Evolutionary conservation across 2,329 filamentous ascomycete genomes (phyloP), one percentile per base, ranked within the genome.

Genomic region (Arachnopeziza araneosa): DNA sequence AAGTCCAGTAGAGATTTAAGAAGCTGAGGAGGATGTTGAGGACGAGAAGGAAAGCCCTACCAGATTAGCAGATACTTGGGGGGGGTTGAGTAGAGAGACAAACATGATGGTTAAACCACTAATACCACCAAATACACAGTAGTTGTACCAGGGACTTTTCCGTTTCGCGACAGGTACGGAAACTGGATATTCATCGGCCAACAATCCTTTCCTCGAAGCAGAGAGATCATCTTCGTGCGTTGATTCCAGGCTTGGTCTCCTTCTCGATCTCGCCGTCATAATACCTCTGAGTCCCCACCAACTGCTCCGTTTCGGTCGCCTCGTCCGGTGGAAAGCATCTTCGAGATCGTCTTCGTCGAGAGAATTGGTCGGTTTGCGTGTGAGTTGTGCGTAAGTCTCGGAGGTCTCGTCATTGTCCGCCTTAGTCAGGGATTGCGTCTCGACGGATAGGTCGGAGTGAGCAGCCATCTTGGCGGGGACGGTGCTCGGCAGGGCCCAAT

Each of bases 91-190:
- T 22, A 22, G 24, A 6, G 21, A 24, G 55, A 72, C 74, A 62
- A 68, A 77, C 75, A 76, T 56, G 19, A 77, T 64, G 10, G 66
- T 67, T 30, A 74, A 68, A 7, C 71, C 71, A 67, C 72, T 73
- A 55, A 76, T 71, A 21, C 72, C 72, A 36, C 74, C 69, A 58
- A 73, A 75, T 14, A 74, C 68, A 9, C 72, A 65, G 63, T 71
- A 73, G 65, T 67, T 70, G 30, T 62, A 65, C 50, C 67, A 67
- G 24, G 50, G 60, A 30, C 63, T 63, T 50, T 54, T 64, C 54
- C 51, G 60, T 55, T 55, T 61, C 30, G 53, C 52, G 12, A n/a
- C 19, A n/a, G 52, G 24, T n/a, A 26, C 24, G 9, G 19, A 19
- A 24, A 10, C 4, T 26, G 22, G n/a, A 54, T 54, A 24, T 8